These are phyloP conservation scores for Ophiostoma populinum DNA, from an alignment of 2,329 filamentous ascomycete genomes.

Conservation along the genomic window DNA sequence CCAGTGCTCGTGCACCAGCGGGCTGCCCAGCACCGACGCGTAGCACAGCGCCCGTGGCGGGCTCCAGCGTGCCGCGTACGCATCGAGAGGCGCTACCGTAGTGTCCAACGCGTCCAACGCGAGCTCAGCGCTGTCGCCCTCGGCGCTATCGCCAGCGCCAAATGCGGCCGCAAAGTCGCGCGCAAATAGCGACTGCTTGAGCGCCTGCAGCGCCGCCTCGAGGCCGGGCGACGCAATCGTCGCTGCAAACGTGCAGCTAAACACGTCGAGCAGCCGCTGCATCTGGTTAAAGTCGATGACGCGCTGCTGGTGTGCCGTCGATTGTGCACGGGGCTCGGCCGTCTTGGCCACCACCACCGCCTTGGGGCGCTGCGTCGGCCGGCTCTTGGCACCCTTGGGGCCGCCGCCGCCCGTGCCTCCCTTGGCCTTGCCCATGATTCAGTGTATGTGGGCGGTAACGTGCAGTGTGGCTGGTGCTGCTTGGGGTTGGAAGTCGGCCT, in stretches of 20 bases:
- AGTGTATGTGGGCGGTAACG: background rate
- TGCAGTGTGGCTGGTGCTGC: background rate
- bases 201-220: constrained; percentile 48
- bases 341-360: background rate
- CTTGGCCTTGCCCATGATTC: background rate
- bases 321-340: background rate
- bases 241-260: constrained; percentile 43
- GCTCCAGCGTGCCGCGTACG: constrained; percentile 84
- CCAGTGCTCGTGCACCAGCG: constrained; percentile 8
- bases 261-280: constrained; percentile 45
- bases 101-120: too few species aligned
- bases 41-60: constrained; percentile 74
- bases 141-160: constrained; percentile 17
- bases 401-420: background rate
- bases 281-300: background rate
- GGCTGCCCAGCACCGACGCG: constrained; percentile 30
- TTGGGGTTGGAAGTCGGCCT: too few species aligned
- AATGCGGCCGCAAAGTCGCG: constrained; percentile 76
- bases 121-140: background rate
- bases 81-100: constrained; percentile 37
- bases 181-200: constrained; percentile 74
- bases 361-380: background rate
- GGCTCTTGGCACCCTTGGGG: background rate
- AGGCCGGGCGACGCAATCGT: constrained; percentile 31
- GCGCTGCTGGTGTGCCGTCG: background rate